Base-by-base conservation (phyloP, 805 yeast genomes). In the Lipomyces starkeyi region DNA sequence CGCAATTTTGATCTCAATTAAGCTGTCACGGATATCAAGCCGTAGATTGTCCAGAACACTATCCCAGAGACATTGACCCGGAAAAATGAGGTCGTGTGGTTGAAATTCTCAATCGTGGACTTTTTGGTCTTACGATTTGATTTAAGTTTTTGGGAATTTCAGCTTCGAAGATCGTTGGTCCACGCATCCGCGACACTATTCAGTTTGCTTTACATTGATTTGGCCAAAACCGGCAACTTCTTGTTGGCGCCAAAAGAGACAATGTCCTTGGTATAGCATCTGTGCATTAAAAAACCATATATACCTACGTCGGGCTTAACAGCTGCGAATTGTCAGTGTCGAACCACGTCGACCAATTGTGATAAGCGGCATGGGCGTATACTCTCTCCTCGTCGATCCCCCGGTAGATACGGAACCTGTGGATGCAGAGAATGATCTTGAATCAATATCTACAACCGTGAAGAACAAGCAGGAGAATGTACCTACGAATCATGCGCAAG, bases 311-410 rank as follows among this genome's bases (percentile, higher is more conserved):
- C 49, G 49, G 17, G 11, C 13, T 11, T 35, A 9, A 11, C 40
- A 14, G 1, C 40, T n/a, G 20, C 8, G 20, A n/a, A 17, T 17
- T n/a, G 8, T 17, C 20, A 43, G 7, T 17, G 4, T 43, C 20
- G 49, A 43, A 17, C 4, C 14, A 2, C 40, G 17, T 11, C 17
- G 14, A 13, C 17, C 14, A 14, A 37, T 17, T 6, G 49, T 43
- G 7, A 43, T 17, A 8, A n/a, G 49, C 49, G n/a, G 22, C 22
- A 53, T 53, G 56, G 56, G 56, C 4, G 56, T 53, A 11, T 53
- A 53, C 56, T 25, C 56, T 25, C 56, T 53, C 34, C 8, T 29
- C 34, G 34, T 53, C 56, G 56, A 53, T 14, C 56, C 56, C n/a
- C 20, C 17, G 4, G 56, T 13, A 6, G 56, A 53, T 9, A n/a